Evolutionary conservation across 2,329 filamentous ascomycete genomes (phyloP).

Genomic region (Pestalotiopsis sp.): DNA sequence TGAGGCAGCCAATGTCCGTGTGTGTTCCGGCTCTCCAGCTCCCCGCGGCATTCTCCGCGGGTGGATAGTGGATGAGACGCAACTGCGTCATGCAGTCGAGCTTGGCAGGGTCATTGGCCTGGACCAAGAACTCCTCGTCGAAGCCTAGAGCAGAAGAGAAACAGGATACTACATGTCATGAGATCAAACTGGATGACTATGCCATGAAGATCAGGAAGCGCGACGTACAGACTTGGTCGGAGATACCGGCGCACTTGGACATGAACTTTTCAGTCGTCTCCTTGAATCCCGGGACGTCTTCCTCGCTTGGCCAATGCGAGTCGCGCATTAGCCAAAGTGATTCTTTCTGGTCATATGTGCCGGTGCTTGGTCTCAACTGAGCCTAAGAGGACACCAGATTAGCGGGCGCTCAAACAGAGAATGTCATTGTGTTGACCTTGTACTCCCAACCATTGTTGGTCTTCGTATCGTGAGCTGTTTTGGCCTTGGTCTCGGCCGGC

Average conservation of each 20-base stretch:
- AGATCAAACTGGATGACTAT: neutral
- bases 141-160: neutral
- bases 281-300: neutral
- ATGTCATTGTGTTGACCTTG: neutral
- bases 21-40: neutral
- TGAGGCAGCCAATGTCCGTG: neutral
- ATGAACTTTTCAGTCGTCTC: neutral
- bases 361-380: neutral
- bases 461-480: neutral
- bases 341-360: conserved; percentile 3
- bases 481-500: conserved; percentile 1
- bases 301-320: neutral
- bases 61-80: neutral
- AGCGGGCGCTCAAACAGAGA: no score
- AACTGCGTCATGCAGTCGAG: neutral
- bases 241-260: neutral
- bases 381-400: neutral
- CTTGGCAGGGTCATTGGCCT: neutral
- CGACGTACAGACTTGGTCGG: neutral
- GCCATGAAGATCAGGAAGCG: neutral
- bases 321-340: neutral
- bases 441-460: conserved; percentile 6
- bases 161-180: neutral
- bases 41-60: neutral
- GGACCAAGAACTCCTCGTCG: neutral